Percentiles rank a stretch among this genome's conserved stretches.
These are phyloP conservation scores for Diplodia sapinea DNA, from an alignment of 2,329 filamentous ascomycete species.

Conservation along the genomic window DNA sequence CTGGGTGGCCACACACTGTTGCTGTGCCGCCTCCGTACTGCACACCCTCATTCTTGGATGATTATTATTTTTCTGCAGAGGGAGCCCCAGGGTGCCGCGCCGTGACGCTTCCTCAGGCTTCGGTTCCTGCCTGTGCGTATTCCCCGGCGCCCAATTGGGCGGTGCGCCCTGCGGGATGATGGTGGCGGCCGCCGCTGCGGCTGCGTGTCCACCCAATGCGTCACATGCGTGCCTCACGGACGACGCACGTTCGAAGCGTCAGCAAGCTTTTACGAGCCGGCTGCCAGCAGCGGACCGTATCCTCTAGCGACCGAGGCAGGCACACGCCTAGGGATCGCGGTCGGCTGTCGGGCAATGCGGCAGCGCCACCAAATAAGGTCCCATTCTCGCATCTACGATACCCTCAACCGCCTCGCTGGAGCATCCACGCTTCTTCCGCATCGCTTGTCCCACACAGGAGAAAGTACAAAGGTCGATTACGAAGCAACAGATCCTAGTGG, in stretches of 20 bases:
- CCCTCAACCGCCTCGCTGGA: background rate
- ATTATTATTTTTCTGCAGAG: background rate
- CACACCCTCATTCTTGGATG: background rate
- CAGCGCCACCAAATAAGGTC: conserved; percentile 28
- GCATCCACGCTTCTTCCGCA: background rate
- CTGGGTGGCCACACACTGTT: background rate
- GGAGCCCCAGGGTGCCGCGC: background rate
- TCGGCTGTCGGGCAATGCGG: conserved; percentile 11
- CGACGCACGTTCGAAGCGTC: conserved; percentile 13
- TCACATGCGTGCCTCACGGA: conserved; percentile 18
- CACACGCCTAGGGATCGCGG: conserved; percentile 3
- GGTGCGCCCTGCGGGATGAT: background rate
- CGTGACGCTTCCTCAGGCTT: background rate
- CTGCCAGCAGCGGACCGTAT: conserved; percentile 28
- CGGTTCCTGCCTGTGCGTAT: background rate
- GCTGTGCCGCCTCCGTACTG: conserved; percentile 4
- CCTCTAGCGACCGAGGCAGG: conserved; percentile 26
- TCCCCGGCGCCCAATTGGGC: background rate
- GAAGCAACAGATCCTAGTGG: background rate
- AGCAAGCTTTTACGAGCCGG: conserved; percentile 17
- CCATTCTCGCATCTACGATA: conserved; percentile 14
- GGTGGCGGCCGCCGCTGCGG: conserved; percentile 11
- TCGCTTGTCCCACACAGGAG: background rate
- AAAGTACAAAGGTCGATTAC: background rate
- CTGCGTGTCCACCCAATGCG: conserved; percentile 10